Base-by-base conservation (phyloP, 768 basidiomycete genomes). In the Tricholoma saponaceum region DNA sequence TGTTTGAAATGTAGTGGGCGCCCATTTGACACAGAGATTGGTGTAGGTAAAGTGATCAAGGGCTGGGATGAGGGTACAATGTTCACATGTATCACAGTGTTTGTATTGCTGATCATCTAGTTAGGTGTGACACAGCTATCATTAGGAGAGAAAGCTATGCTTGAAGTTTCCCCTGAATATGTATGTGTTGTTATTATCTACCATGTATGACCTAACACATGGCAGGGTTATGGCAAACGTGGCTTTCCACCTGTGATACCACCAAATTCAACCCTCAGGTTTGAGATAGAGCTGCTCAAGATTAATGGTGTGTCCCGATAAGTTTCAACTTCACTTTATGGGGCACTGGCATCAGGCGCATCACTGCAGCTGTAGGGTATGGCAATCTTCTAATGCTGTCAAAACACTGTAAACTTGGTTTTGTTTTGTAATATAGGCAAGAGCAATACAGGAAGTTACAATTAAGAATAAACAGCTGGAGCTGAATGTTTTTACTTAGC, bases 11-110 rank as follows among this genome's bases (percentile, higher is more conserved):
- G 12, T 69, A 90, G 90, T 39, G 76, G 77, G 0, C 3, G 4
- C 0, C 82, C 90, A 0, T 92, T 94, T 69, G 64, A 72, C 60
- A 90, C 88, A 3, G 66, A 82, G 67, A 92, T 93, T 59, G 90
- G 92, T 41, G 75, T 84, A 18, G 89, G 90, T 8, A 85, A 86
- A 66, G 92, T 95, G 50, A 94, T 95, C 74, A 87, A 79, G 67
- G 90, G 92, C 28, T 95, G 92, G 93, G 92, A 94, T 67, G 90
- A 93, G 70, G 92, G 92, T 87, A 61, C 64, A 79, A 71, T 35
- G 25, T 9, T 18, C 2, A 18, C 37, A 39, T 41, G 14, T 33
- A 50, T 18, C 20, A 6, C 4, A 51, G 30, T 7, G 8, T 39
- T 14, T 30, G 30, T 25, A 13, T n/a, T 18, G 54, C 62, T 49